Evolutionary conservation across 768 basidiomycete genomes (phyloP), one percentile per base, ranked within the genome.

Genomic region (Mycena olivaceomarginata): DNA sequence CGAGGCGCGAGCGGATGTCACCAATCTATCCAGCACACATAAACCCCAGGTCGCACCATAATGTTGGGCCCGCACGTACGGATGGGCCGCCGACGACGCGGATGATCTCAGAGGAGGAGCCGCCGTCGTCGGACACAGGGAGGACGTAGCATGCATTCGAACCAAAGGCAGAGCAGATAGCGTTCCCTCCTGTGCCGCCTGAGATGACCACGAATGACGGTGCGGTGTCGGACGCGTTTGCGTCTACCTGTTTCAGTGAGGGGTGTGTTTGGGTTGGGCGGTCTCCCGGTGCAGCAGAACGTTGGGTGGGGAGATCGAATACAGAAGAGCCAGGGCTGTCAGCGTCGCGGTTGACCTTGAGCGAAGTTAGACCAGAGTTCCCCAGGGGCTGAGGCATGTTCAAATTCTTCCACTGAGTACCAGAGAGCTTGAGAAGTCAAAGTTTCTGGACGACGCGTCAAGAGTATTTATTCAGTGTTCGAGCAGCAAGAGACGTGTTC

Each of bases 61-160:
- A 53, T 53, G 6, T 9, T 53, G 25, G 7, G 22, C 31, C 7
- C 25, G 57, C 4, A 65, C 82, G 74, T 80, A 95, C 96, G 95
- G 81, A 97, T 92, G 45, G 95, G 4, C 96, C 96, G 20, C 95
- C 95, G 69, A 99, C 89, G 31, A 97, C 96, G 65, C 97, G 93
- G 67, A 97, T 96, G 68, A 98, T 98, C 88, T 98, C 97, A 79
- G 95, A 96, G 3, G 97, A 98, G 4, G 96, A 97, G 59, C 98
- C 98, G 1, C 98, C 98, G 83, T 99, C 97, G 82, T 99, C 98
- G 8, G 97, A 98, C 43, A 99, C 96, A 7, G 98, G 98, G 45
- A 99, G 88, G 37, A 97, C 93, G 82, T 97, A 97, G 81, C 92
- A 94, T 31, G 95, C 93, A 76, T 89, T 81, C 20, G 89, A 85